Evolutionary conservation across 202 grass and related monocot species (phyloP).

Genomic region (Saccharum hybrid): DNA sequence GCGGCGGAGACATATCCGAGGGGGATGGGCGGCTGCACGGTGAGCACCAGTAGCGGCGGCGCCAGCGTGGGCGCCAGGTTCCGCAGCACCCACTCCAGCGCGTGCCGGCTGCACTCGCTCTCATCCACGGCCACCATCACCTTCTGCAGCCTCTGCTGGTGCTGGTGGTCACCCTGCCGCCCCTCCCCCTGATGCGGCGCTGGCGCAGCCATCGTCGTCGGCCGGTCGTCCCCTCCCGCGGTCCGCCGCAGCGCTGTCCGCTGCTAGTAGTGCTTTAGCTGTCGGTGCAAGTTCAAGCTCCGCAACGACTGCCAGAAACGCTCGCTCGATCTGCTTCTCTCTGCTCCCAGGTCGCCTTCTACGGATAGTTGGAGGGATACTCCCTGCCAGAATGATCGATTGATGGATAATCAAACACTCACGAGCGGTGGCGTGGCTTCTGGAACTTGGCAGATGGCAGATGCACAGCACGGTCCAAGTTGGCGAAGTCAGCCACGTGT

Average conservation of each 20-base stretch:
- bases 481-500: conserved; percentile 4
- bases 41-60: conserved; percentile 58
- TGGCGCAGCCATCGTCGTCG: conserved; percentile 28
- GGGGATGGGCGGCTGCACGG: conserved; percentile 53
- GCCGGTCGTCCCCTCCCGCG: neutral
- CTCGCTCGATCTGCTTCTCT: conserved; percentile 2
- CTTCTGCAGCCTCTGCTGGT: conserved; percentile 31
- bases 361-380: neutral
- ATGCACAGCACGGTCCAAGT: too few species aligned
- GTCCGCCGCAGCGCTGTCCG: too few species aligned
- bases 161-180: neutral
- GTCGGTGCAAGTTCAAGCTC: too few species aligned
- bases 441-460: too few species aligned
- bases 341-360: neutral
- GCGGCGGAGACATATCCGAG: conserved; percentile 50
- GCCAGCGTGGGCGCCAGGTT: conserved; percentile 50
- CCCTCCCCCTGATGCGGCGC: neutral
- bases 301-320: neutral
- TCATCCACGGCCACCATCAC: conserved; percentile 77
- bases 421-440: conserved; percentile 5
- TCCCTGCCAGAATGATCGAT: neutral
- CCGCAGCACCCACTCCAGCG: conserved; percentile 64
- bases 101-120: conserved; percentile 66
- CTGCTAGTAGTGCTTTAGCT: neutral
- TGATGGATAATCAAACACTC: neutral